Percentiles rank a stretch among this genome's conserved stretches.
phyloP scores from a whole-genome alignment of 148 eudicot species.

The Rhododendron molle region DNA sequence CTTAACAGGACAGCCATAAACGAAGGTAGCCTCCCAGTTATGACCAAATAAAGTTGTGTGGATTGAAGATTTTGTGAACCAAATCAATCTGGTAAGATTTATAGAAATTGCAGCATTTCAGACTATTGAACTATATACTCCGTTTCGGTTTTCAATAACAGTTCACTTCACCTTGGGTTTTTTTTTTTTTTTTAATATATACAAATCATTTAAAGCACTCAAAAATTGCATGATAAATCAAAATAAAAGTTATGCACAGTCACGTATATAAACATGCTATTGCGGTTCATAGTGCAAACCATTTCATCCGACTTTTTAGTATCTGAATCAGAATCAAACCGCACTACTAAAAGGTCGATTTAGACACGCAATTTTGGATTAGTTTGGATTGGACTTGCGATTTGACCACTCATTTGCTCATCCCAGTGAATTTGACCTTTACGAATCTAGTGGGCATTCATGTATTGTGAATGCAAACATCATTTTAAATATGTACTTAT shows the following conservation, averaged over 20 bases:
- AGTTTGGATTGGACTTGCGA: not conserved
- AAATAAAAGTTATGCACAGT: not conserved
- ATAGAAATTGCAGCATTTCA: not conserved
- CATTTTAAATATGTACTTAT: not conserved
- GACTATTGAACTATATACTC: not conserved
- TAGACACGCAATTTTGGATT: not conserved
- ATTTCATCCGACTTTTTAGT: not conserved
- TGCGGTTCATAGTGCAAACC: not conserved
- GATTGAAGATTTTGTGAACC: not conserved
- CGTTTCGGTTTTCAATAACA: too few relatives aligned
- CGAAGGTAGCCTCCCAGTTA: too few relatives aligned
- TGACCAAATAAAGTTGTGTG: not conserved
- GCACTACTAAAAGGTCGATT: not conserved
- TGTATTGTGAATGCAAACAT: not conserved
- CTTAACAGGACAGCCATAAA: too few relatives aligned
- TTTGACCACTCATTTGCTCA: not conserved
- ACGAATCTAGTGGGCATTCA: not conserved
- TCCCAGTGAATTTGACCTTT: not conserved
- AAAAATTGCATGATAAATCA: not conserved
- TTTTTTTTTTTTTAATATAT: too few relatives aligned
- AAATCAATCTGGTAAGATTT: not conserved
- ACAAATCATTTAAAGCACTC: not conserved
- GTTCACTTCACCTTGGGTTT: not conserved
- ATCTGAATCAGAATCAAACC: not conserved
- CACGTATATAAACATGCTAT: too few relatives aligned